These are phyloP conservation scores for Thermomucor indicae-seudaticae DNA, from an alignment of 371 early-diverging fungal species.

Conservation along the genomic window DNA sequence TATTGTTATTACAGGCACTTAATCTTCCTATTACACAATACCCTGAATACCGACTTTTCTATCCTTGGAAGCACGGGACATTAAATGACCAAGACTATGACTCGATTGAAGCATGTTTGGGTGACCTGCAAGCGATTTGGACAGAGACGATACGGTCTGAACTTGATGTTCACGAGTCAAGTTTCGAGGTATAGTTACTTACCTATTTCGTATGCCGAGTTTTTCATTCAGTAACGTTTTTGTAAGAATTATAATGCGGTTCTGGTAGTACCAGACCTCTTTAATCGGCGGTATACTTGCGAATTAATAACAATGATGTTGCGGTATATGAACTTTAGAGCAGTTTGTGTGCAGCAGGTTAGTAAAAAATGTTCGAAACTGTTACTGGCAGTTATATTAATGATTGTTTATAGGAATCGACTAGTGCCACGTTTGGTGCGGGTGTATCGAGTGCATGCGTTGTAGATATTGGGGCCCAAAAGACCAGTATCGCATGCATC, in stretches of 20 bases:
- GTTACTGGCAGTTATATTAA: no score
- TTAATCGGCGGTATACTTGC: constrained; percentile 56
- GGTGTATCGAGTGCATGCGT: constrained; percentile 85
- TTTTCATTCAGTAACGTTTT: no score
- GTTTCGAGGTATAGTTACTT: constrained; percentile 65
- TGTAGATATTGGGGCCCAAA: constrained; percentile 90
- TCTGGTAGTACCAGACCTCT: constrained; percentile 77
- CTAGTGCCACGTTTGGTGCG: constrained; percentile 84
- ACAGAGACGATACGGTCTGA: constrained; percentile 64
- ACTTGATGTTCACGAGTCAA: constrained; percentile 57
- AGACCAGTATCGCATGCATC: constrained; percentile 76
- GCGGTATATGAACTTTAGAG: constrained; percentile 71
- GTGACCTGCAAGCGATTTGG: constrained; percentile 82
- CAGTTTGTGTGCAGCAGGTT: constrained; percentile 69
- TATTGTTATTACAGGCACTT: constrained; percentile 22
- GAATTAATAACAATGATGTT: constrained; percentile 68
- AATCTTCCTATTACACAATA: constrained; percentile 34
- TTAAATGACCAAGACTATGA: constrained; percentile 74
- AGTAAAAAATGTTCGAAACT: no score
- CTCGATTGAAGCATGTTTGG: constrained; percentile 58
- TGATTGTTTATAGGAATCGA: constrained; percentile 73
- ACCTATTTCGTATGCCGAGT: no score
- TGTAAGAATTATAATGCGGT: constrained; percentile 69
- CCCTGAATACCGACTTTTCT: constrained; percentile 40
- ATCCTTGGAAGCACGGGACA: constrained; percentile 71